Percentiles rank a stretch among this genome's conserved stretches.
phyloP scores from a whole-genome alignment of 2,329 filamentous ascomycete species.

The Penicillium sp. region DNA sequence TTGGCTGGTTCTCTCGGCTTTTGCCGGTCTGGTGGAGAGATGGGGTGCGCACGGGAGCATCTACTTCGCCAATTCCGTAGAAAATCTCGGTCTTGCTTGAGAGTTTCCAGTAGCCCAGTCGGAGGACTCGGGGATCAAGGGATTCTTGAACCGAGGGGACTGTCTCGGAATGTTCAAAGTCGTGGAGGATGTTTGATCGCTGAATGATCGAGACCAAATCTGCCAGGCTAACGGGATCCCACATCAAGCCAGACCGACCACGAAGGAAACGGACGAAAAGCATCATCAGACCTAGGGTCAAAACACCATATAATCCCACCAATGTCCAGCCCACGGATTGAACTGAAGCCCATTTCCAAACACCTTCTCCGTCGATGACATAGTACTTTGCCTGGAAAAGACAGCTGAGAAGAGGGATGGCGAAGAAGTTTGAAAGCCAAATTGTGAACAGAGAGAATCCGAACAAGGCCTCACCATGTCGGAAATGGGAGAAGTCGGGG shows the following conservation, averaged over 20 bases:
- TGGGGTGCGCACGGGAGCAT: constrained; percentile 51
- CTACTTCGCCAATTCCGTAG: constrained; percentile 73
- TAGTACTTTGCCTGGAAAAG: constrained; percentile 69
- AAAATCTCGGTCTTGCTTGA: constrained; percentile 68
- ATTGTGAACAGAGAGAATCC: constrained; percentile 66
- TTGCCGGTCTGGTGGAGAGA: constrained; percentile 34
- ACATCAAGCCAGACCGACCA: constrained; percentile 72
- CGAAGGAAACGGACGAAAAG: constrained; percentile 65
- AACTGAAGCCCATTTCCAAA: constrained; percentile 78
- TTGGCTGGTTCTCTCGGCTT: constrained; percentile 30
- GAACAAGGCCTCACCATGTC: constrained; percentile 66
- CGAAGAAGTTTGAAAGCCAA: constrained; percentile 72
- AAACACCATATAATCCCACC: constrained; percentile 69
- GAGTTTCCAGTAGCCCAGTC: constrained; percentile 83
- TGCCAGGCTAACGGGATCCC: constrained; percentile 80
- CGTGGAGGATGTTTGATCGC: constrained; percentile 72
- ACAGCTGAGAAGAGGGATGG: constrained; percentile 76
- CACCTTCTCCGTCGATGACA: constrained; percentile 55
- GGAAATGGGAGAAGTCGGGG: constrained; percentile 66
- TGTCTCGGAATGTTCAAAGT: constrained; percentile 70
- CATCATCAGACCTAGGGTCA: constrained; percentile 59
- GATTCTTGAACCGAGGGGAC: constrained; percentile 49
- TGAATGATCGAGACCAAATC: constrained; percentile 77
- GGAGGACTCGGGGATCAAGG: constrained; percentile 60
- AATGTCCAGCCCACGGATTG: constrained; percentile 76